phyloP scores from a whole-genome alignment of 495 filamentous ascomycete species.

The Penicillium roqueforti region DNA sequence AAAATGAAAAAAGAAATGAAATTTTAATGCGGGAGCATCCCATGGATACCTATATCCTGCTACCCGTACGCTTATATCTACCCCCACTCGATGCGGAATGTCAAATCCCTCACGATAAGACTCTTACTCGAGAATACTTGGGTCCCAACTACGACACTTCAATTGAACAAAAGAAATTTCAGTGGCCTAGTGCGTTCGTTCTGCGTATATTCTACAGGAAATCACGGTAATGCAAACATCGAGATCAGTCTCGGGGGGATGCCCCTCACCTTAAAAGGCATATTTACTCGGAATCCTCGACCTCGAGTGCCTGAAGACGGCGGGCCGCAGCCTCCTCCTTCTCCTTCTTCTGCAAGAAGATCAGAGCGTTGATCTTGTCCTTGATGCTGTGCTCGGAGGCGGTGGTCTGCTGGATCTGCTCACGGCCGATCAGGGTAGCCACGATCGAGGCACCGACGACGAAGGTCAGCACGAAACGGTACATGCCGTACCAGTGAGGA shows the following conservation, averaged over 20 bases:
- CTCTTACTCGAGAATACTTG: no score
- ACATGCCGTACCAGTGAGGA: slow-evolving; percentile 88
- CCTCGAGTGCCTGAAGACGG: slow-evolving; percentile 40
- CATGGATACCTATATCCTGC: not conserved
- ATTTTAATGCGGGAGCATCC: not conserved
- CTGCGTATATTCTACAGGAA: slow-evolving; percentile 36
- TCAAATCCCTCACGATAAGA: not conserved
- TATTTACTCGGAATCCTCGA: slow-evolving; percentile 48
- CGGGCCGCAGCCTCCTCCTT: slow-evolving; percentile 58
- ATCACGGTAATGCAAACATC: slow-evolving; percentile 34
- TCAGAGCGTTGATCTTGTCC: slow-evolving; percentile 62
- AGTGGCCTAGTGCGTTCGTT: slow-evolving; percentile 24
- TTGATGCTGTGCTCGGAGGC: slow-evolving; percentile 43
- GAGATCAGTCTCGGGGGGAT: slow-evolving; percentile 18
- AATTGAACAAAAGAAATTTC: slow-evolving; percentile 26
- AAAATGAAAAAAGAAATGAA: no score
- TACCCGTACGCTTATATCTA: not conserved
- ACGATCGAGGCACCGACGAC: slow-evolving; percentile 85
- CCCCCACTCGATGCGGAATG: not conserved
- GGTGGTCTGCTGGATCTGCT: slow-evolving; percentile 67
- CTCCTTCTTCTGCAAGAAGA: slow-evolving; percentile 57
- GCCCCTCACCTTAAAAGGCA: slow-evolving; percentile 6
- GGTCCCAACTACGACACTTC: slow-evolving; percentile 4
- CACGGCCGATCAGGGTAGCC: slow-evolving; percentile 79
- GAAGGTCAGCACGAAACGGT: slow-evolving; percentile 94